Evolutionary conservation across 331 rosid genomes (phyloP).

Genomic region (Quercus tomentella): DNA sequence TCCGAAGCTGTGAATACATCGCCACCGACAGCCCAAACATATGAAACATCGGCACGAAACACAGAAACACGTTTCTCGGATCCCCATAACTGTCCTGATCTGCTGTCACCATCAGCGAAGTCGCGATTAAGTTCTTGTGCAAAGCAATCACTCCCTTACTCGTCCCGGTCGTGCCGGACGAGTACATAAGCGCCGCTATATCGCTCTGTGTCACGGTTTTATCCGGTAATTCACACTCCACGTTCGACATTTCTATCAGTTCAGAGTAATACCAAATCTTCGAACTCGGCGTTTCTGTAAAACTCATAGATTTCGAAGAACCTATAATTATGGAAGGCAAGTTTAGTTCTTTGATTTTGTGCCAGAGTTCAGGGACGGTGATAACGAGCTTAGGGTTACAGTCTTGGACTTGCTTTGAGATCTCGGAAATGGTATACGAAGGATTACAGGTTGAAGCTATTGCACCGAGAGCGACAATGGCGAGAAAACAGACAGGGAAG

Average conservation of each 20-base stretch:
- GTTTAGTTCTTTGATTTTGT: slow-evolving; percentile 8
- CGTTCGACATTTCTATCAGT: background rate
- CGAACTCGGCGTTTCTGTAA: background rate
- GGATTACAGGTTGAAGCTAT: slow-evolving; percentile 42
- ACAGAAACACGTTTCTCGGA: slow-evolving; percentile 32
- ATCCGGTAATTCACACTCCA: slow-evolving; percentile 34
- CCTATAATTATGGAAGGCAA: slow-evolving; percentile 23
- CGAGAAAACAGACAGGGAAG: slow-evolving; percentile 31
- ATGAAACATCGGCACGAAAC: slow-evolving; percentile 78
- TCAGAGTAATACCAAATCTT: slow-evolving; percentile 4
- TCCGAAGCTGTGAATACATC: slow-evolving; percentile 28
- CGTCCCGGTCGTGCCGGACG: slow-evolving; percentile 80
- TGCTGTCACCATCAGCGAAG: slow-evolving; percentile 45
- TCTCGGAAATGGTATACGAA: slow-evolving; percentile 24
- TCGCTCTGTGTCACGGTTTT: slow-evolving; percentile 39
- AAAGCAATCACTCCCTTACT: slow-evolving; percentile 75
- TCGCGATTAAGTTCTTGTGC: slow-evolving; percentile 60
- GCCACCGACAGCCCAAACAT: slow-evolving; percentile 54
- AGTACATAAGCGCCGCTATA: slow-evolving; percentile 67
- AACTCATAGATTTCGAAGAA: background rate
- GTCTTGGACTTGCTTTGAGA: slow-evolving; percentile 31
- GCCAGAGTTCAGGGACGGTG: slow-evolving; percentile 26
- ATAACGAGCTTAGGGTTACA: slow-evolving; percentile 41
- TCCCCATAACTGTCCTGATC: slow-evolving; percentile 43
- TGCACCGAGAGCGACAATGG: slow-evolving; percentile 29